These are phyloP conservation scores for Pseudogymnoascus sp. DNA, from an alignment of 2,329 filamentous ascomycete species.

Conservation along the genomic window DNA sequence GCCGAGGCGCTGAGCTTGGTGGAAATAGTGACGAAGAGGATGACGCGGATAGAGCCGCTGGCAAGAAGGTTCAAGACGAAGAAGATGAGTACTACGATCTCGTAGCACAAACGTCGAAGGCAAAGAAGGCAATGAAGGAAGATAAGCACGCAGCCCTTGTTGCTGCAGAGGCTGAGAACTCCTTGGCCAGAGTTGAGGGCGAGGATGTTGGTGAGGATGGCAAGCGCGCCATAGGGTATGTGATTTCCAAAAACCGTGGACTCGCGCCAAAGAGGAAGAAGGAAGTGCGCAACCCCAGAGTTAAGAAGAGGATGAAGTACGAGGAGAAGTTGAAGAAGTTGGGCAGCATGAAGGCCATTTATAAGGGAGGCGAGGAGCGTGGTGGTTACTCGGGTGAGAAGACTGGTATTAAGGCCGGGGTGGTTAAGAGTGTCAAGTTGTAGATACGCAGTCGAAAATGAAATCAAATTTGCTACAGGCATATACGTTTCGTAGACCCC, in stretches of 20 bases:
- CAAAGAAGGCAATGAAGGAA: constrained; percentile 66
- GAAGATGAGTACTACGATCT: constrained; percentile 85
- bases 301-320: constrained; percentile 97
- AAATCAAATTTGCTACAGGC: background rate
- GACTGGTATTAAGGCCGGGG: constrained; percentile 88
- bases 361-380: constrained; percentile 75
- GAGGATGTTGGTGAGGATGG: constrained; percentile 72
- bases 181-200: constrained; percentile 54
- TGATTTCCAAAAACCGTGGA: constrained; percentile 97
- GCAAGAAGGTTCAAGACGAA: constrained; percentile 34
- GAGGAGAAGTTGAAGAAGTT: constrained; percentile 98
- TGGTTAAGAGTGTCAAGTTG: constrained; percentile 91
- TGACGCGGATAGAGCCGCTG: constrained; percentile 40
- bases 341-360: constrained; percentile 73
- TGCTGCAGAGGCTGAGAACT: constrained; percentile 52
- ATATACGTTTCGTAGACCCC: background rate
- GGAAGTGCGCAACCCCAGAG: constrained; percentile 86
- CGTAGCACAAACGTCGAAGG: constrained; percentile 60
- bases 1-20: constrained; percentile 61
- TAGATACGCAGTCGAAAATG: constrained; percentile 35
- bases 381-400: constrained; percentile 86
- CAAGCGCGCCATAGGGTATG: constrained; percentile 86
- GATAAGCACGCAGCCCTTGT: constrained; percentile 48
- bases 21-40: constrained; percentile 41
- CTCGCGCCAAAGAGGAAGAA: constrained; percentile 84